Base-by-base conservation (phyloP, 495 filamentous ascomycete genomes). In the Oleoguttula mirabilis region DNA sequence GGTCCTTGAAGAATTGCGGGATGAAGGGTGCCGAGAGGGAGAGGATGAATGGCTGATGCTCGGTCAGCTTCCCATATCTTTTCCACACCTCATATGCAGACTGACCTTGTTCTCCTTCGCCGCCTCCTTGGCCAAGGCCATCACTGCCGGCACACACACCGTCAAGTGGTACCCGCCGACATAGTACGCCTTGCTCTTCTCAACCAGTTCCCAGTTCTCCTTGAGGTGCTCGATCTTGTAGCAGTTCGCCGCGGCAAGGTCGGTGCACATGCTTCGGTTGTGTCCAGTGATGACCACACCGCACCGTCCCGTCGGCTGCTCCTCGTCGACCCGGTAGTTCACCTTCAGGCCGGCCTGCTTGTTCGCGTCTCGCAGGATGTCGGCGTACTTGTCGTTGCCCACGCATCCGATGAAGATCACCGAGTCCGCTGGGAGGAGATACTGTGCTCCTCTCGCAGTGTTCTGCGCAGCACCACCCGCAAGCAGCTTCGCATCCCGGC, bases 391-490 rank as follows among this genome's bases (percentile, higher is more conserved):
- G 72, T 99, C 90, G 41, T 80, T 70, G 49, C 90, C 90, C 37
- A 93, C 81, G 57, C 88, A 85, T 55, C 90, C 90, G 52, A 96
- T 75, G 73, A 86, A 99, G 59, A 92, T 70, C 57, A 86, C 80
- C 37, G 80, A 87, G 60, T 92, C 76, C 21, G 79, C 69, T 10
- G 85, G 80, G 38, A 98, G 84, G 33, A 96, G 73, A 68, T 98
- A 98, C 67, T 80, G 84, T 42, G 88, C 92, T 56, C 90, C 90
- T 55, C 90, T 82, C 54, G 92, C 90, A 42, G 88, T 88, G 75
- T 99, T 99, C 66, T 99, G 90, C 20, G 92, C 90, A 45, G 92
- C 92, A 59, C 90, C 90, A 56, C 90, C 90, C 41, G 90, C 85
- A 62, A 99, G 86, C 59, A 94, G 71, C 68, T 92, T 94, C 48